Evolutionary conservation across 805 yeast genomes (phyloP), one percentile per base, ranked within the genome.

Genomic region (Schwanniomyces sp.): DNA sequence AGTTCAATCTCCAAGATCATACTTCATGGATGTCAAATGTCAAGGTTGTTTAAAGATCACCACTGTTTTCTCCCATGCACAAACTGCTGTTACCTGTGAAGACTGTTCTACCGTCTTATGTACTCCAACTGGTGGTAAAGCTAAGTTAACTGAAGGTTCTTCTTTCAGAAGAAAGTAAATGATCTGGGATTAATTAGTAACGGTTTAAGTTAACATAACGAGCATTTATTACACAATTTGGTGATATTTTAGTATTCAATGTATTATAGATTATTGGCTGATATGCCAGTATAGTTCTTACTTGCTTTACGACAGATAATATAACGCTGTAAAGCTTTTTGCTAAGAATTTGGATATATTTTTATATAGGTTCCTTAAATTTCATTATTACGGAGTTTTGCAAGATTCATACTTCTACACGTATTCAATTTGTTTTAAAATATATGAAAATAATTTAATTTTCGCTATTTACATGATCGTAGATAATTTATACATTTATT

Each of bases 51-150:
- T 67, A 54, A 67, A 65, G 64, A 69, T 69, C 61, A 64, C 70
- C 58, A 69, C 74, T 45, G 70, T 69, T 44, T 69, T 69, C 62
- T 66, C 72, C 45, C 74, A 69, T 61, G 72, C 74, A 36, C 74
- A 69, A 57, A 69, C 74, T 44, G 72, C 72, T 44, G 72, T 69
- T 61, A 64, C 72, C 52, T 69, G 74, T 58, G 73, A 69, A 61
- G 61, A 63, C 61, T 69, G 74, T 50, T 59, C 72, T 52, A 66
- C 70, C 46, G 69, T 69, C 46, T 66, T 69, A 58, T 67, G 72
- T 55, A 64, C 70, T 50, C 74, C 74, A 41, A 63, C 74, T 47
- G 74, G 74, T 58, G 74, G 74, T 63, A 69, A 69, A 63, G 72
- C 73, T 54, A 67, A 67, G 65, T 67, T 69, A 64, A 64, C 71